Evolutionary conservation across 164 flowering plant genomes (phyloP).

Genomic region (Litsea cubeba): DNA sequence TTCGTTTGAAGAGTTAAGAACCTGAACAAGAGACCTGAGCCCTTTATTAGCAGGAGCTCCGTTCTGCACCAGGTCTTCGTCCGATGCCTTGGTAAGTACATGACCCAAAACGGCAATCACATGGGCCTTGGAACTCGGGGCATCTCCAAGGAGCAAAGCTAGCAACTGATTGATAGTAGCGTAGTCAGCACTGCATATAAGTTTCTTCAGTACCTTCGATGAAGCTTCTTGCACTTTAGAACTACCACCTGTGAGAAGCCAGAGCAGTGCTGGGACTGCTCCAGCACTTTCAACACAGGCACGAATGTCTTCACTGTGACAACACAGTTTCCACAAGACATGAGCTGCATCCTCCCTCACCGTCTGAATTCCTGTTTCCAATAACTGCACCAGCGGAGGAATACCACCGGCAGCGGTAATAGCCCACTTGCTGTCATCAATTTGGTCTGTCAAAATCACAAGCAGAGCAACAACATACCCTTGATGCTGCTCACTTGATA

Average conservation of each 20-base stretch:
- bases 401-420: conserved; percentile 98
- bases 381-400: conserved; percentile 79
- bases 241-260: conserved; percentile 77
- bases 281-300: conserved; percentile 93
- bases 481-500: conserved; percentile 87
- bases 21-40: conserved; percentile 66
- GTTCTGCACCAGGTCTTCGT: conserved; percentile 55
- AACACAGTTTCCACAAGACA: conserved; percentile 67
- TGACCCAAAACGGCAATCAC: conserved; percentile 71
- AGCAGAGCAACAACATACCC: conserved; percentile 72
- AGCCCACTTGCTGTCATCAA: conserved; percentile 96
- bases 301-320: conserved; percentile 89
- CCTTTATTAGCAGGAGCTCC: conserved; percentile 74
- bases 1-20: conserved; percentile 70
- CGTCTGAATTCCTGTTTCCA: conserved; percentile 71
- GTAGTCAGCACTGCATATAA: conserved; percentile 68
- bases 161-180: conserved; percentile 72
- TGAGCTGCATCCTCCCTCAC: conserved; percentile 75
- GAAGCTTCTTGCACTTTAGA: conserved; percentile 71
- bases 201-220: conserved; percentile 63
- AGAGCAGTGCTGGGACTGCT: conserved; percentile 65
- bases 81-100: conserved; percentile 65
- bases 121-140: conserved; percentile 58
- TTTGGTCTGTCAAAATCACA: conserved; percentile 68
- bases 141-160: conserved; percentile 67